phyloP scores from a whole-genome alignment of 768 basidiomycete genomes.

The Fomitopsis pulvina region DNA sequence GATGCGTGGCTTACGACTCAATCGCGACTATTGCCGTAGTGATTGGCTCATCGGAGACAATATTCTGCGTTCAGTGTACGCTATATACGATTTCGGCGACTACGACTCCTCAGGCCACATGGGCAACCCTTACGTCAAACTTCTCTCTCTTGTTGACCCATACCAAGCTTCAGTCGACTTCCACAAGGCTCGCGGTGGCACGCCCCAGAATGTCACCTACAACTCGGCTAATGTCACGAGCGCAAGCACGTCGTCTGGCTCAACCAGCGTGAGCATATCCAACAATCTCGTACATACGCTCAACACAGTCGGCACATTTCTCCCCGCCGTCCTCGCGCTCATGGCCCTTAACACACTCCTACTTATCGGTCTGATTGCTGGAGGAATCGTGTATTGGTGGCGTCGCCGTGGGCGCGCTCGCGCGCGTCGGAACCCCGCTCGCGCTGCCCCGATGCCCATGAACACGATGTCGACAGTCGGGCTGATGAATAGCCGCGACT shows the following conservation, averaged over 20 bases:
- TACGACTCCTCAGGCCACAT: conserved; percentile 55
- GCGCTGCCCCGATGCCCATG: conserved; percentile 53
- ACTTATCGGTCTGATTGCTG: conserved; percentile 47
- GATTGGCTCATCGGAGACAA: conserved; percentile 85
- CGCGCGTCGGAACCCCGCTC: conserved; percentile 33
- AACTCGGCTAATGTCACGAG: conserved; percentile 35
- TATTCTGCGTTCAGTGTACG: conserved; percentile 75
- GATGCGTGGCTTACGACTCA: neutral
- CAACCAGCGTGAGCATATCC: conserved; percentile 47
- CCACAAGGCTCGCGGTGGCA: conserved; percentile 58
- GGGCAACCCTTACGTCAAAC: conserved; percentile 74
- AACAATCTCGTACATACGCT: conserved; percentile 52
- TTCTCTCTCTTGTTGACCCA: conserved; percentile 65
- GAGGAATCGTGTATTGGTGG: conserved; percentile 48
- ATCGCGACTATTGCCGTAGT: conserved; percentile 31
- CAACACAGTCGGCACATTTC: conserved; percentile 52
- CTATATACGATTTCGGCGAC: conserved; percentile 82
- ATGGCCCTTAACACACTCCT: conserved; percentile 75
- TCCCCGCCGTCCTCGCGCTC: conserved; percentile 70
- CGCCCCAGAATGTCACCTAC: conserved; percentile 62
- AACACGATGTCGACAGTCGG: conserved; percentile 26
- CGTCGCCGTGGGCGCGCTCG: conserved; percentile 29
- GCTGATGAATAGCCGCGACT: conserved; percentile 11
- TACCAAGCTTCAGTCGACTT: conserved; percentile 67
- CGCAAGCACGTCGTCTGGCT: conserved; percentile 31